A percentile compares a stretch with the other conserved stretches of the same genome.
These are phyloP conservation scores for Plasmodium coatneyi DNA, from an alignment of 169 alveolate species.

Conservation along the genomic window DNA sequence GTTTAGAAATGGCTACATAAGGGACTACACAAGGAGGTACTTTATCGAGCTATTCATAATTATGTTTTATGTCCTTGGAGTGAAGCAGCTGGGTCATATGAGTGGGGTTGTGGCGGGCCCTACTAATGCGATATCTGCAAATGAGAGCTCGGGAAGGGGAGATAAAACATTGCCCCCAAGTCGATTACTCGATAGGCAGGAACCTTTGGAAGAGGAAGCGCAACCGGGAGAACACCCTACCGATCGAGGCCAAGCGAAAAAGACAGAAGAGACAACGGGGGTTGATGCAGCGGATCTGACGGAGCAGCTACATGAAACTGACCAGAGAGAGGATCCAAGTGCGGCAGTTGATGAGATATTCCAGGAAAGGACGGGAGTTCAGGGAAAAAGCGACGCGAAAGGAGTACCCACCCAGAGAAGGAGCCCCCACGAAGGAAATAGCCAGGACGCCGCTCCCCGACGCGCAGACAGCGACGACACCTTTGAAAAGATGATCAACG, in stretches of 20 bases:
- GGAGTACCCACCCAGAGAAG: neutral
- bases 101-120: neutral
- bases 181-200: neutral
- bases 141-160: neutral
- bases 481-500: neutral
- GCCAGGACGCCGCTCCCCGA: neutral
- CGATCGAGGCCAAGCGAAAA: neutral
- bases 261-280: neutral
- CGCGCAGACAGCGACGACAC: neutral
- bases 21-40: constrained; percentile 17
- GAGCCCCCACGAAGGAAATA: neutral
- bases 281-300: neutral
- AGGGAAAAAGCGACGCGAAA: neutral
- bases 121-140: neutral
- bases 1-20: constrained; percentile 42
- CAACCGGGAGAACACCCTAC: neutral
- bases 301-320: neutral
- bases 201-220: neutral
- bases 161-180: neutral
- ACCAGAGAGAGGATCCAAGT: neutral
- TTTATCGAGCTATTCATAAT: constrained; percentile 46
- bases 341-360: neutral
- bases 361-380: neutral
- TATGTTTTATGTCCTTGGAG: constrained; percentile 60
- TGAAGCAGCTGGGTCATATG: constrained; percentile 47